Evolutionary conservation across 495 filamentous ascomycete genomes (phyloP).

Genomic region (Terfezia boudieri): DNA sequence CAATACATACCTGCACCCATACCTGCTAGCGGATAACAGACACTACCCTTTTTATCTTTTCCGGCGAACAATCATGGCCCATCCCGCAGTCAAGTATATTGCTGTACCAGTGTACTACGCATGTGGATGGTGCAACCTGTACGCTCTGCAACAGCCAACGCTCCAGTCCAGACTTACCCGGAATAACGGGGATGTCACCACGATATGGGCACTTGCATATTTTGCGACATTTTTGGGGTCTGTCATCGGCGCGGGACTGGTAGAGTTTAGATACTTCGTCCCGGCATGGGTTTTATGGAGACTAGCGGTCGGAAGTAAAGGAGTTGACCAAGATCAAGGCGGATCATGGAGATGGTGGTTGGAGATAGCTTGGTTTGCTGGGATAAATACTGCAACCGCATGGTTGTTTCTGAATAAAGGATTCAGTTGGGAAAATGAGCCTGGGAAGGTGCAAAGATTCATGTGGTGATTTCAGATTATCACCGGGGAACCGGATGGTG

Average conservation of each 20-base stretch:
- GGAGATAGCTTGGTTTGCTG: constrained; percentile 60
- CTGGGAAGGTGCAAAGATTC: constrained; percentile 64
- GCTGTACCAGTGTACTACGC: constrained; percentile 39
- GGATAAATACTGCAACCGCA: constrained; percentile 49
- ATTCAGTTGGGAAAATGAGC: constrained; percentile 65
- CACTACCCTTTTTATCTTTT: constrained; percentile 97
- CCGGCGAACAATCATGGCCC: constrained; percentile 48
- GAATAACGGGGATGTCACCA: neutral
- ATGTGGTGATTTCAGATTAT: constrained; percentile 44
- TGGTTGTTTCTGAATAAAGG: constrained; percentile 60
- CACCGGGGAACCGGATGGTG: no score
- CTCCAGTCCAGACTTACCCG: neutral
- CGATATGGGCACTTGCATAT: constrained; percentile 10
- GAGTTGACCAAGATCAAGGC: constrained; percentile 5
- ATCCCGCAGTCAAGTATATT: constrained; percentile 40
- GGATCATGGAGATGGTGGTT: constrained; percentile 27
- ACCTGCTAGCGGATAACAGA: constrained; percentile 85
- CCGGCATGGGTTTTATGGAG: constrained; percentile 90
- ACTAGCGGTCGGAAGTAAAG: constrained; percentile 39
- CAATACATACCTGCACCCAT: constrained; percentile 91
- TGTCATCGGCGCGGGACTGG: constrained; percentile 67
- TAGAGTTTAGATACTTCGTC: constrained; percentile 89
- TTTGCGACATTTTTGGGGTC: constrained; percentile 42
- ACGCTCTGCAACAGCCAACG: constrained; percentile 19
- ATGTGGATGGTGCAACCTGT: constrained; percentile 40